A percentile compares a stretch with the other conserved stretches of the same genome.
phyloP scores from a whole-genome alignment of 495 filamentous ascomycete species.

The Penicillium cinerascens region DNA sequence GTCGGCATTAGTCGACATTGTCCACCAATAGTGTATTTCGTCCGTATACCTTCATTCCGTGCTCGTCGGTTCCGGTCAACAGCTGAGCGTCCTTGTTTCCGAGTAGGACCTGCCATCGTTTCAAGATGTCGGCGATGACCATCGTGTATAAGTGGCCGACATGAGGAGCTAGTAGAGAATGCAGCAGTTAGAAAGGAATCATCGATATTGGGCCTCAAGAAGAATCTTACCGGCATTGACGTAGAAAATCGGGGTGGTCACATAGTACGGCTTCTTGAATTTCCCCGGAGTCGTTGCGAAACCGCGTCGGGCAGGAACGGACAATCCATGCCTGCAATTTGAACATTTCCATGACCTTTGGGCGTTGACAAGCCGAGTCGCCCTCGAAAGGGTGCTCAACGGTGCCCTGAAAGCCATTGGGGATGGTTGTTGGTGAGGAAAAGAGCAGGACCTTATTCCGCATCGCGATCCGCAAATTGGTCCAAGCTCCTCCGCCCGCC shows the following conservation, averaged over 20 bases:
- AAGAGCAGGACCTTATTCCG: conserved; percentile 24
- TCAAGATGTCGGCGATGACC: conserved; percentile 85
- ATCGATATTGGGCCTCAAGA: not conserved
- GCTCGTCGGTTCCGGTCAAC: conserved; percentile 94
- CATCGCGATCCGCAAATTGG: conserved; percentile 33
- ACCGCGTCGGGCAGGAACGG: conserved; percentile 24
- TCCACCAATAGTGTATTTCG: too few relatives aligned
- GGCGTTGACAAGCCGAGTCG: conserved; percentile 23
- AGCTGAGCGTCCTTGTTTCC: conserved; percentile 65
- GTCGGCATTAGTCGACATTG: conserved; percentile 15
- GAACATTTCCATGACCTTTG: conserved; percentile 35
- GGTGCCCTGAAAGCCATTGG: conserved; percentile 35
- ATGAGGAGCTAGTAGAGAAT: conserved; percentile 67
- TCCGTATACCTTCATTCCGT: conserved; percentile 75
- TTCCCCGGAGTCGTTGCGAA: conserved; percentile 30
- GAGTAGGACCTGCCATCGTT: conserved; percentile 82
- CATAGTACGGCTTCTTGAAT: conserved; percentile 81
- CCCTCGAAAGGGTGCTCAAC: conserved; percentile 34
- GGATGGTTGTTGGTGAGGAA: conserved; percentile 6
- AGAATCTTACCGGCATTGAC: conserved; percentile 79
- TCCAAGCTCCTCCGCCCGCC: conserved; percentile 35
- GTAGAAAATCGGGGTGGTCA: conserved; percentile 98
- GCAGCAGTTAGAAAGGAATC: conserved; percentile 13
- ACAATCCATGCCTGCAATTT: conserved; percentile 20
- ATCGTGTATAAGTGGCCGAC: conserved; percentile 93